Evolutionary conservation across 129 eudicot genomes (phyloP).

Genomic region (Escallonia rubra): DNA sequence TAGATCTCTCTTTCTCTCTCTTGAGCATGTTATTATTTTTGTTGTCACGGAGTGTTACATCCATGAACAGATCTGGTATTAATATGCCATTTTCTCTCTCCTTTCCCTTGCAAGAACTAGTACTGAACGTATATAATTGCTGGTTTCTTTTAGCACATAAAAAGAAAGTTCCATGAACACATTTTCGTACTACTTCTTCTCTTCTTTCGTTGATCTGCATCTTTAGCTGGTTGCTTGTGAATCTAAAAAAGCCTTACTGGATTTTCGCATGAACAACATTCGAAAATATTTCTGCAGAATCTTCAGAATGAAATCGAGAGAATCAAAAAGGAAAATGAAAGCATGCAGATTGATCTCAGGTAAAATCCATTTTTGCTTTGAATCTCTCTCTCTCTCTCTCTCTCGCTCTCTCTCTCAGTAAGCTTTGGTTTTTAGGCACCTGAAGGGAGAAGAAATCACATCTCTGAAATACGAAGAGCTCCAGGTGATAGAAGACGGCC

Average conservation of each 20-base stretch:
- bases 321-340: slow-evolving; percentile 63
- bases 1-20: slow-evolving; percentile 11
- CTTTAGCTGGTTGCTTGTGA: not conserved
- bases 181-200: not conserved
- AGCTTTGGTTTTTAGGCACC: slow-evolving; percentile 43
- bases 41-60: slow-evolving; percentile 38
- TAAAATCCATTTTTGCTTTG: not conserved
- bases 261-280: not conserved
- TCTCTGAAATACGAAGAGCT: slow-evolving; percentile 71
- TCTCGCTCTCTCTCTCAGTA: too few relatives aligned
- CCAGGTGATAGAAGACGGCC: slow-evolving; percentile 64
- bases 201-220: not conserved
- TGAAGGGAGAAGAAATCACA: slow-evolving; percentile 85
- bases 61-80: slow-evolving; percentile 41
- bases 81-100: slow-evolving; percentile 16
- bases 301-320: slow-evolving; percentile 55
- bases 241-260: not conserved
- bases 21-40: slow-evolving; percentile 6
- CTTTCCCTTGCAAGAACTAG: slow-evolving; percentile 25
- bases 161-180: not conserved
- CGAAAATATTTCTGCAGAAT: slow-evolving; percentile 24
- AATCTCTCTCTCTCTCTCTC: not conserved
- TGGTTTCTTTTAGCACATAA: slow-evolving; percentile 27
- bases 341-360: slow-evolving; percentile 63
- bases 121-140: not conserved